Evolutionary conservation across 441 rosid species (phyloP).

Genomic region (Manihot esculenta): DNA sequence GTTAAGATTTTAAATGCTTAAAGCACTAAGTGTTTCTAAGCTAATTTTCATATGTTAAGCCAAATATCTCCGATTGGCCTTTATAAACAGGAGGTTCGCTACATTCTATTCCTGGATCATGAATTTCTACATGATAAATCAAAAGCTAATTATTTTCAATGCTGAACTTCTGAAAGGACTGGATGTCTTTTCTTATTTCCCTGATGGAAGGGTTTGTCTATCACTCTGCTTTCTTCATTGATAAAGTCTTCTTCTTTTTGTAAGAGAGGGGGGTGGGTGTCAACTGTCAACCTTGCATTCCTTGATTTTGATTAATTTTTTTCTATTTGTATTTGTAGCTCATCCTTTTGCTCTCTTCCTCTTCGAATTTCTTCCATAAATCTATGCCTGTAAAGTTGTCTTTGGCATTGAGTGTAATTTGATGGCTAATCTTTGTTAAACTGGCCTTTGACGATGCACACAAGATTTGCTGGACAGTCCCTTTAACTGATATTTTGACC

Average conservation of each 20-base stretch:
- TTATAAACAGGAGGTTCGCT: neutral
- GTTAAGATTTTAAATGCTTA: too few relatives aligned
- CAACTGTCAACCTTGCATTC: too few relatives aligned
- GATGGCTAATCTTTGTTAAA: neutral
- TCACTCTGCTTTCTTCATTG: too few relatives aligned
- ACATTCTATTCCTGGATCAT: neutral
- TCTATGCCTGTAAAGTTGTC: neutral
- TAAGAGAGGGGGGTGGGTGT: too few relatives aligned
- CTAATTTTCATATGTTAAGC: too few relatives aligned
- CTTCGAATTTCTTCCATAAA: neutral
- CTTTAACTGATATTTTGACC: neutral
- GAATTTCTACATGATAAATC: neutral
- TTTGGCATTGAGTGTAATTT: neutral
- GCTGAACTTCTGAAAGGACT: too few relatives aligned
- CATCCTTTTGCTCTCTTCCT: neutral
- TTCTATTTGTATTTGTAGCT: too few relatives aligned
- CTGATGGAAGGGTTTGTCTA: neutral
- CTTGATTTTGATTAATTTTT: too few relatives aligned
- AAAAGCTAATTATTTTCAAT: neutral
- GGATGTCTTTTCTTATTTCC: too few relatives aligned
- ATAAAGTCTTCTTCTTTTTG: too few relatives aligned
- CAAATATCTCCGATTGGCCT: neutral
- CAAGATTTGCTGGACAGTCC: neutral
- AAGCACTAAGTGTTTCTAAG: too few relatives aligned
- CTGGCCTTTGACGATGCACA: neutral